Evolutionary conservation across 2,329 filamentous ascomycete species (phyloP), one percentile per base, ranked within the genome.

Genomic region (Nigrograna mackinnonii): DNA sequence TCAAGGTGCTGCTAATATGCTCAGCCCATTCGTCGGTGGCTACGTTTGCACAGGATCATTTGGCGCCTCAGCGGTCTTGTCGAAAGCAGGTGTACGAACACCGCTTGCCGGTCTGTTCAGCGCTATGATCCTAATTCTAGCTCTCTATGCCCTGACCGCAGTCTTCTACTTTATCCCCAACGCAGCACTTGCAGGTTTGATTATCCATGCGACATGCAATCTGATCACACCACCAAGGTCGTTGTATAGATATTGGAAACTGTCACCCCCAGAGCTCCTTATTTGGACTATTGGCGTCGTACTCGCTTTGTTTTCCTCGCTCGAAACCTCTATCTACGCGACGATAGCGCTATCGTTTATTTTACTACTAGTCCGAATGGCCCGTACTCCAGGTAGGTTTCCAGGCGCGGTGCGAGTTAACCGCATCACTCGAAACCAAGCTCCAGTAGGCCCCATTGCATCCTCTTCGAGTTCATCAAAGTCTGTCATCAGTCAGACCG

Each of bases 11-110:
- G 86, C 86, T 19, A 96, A 96, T 62, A 75, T 96, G 35, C 77
- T 96, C 6, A 90, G 88, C 1, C 89, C 91, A 2, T 95, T 96
- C 71, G 54, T 96, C 2, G 92, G 91, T 39, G 91, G 79, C 2
- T 96, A 94, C 60, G 89, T 91, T 7, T 87, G 89, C 0, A 96
- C 91, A 2, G 91, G 91, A 1, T 96, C 91, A 2, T 96, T 96
- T 76, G 94, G 89, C 33, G 84, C 91, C 47, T 96, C 91, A 19
- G 91, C 92, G 35, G 95, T 96, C 69, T 91, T 96, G 66, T 91
- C 91, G 9, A 96, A 96, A 69, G 91, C 92, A 30, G 91, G 91
- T 55, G 91, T 95, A 5, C 84, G 89, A 17, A 95, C 91, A 0
- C 91, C 91, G 1, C 84, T 95, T 39, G 89, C 89, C 6, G 91